These are phyloP conservation scores for Lizonia empirigonia DNA, from an alignment of 2,329 filamentous ascomycete species.

Conservation along the genomic window DNA sequence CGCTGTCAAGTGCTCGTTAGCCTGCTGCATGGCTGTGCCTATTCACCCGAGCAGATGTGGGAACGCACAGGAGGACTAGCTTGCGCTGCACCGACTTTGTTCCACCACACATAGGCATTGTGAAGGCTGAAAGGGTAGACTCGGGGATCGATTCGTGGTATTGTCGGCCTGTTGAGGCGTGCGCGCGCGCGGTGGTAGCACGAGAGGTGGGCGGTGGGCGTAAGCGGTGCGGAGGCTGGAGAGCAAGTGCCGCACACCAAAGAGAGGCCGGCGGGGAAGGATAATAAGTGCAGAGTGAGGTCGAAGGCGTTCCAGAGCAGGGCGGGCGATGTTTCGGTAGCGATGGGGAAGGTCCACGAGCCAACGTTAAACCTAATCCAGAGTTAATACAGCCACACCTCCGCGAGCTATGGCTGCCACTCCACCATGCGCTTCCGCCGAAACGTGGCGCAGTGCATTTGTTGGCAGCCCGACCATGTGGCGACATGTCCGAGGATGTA, in stretches of 20 bases:
- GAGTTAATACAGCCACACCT: slow-evolving; percentile 15
- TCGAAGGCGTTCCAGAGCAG: slow-evolving; percentile 29
- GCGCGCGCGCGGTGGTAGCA: slow-evolving; percentile 35
- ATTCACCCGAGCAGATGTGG: neutral
- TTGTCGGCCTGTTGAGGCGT: slow-evolving; percentile 30
- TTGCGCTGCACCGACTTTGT: slow-evolving; percentile 87
- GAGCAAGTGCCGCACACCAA: slow-evolving; percentile 14
- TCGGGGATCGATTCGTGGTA: slow-evolving; percentile 30
- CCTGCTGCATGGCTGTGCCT: slow-evolving; percentile 24
- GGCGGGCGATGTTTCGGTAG: slow-evolving; percentile 24
- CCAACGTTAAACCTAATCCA: slow-evolving; percentile 23
- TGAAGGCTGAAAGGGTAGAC: slow-evolving; percentile 24
- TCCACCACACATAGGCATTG: slow-evolving; percentile 57
- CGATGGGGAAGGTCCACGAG: slow-evolving; percentile 20
- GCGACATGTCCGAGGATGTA: neutral
- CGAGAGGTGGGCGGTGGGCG: slow-evolving; percentile 19
- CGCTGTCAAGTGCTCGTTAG: slow-evolving; percentile 59
- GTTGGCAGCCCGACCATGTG: slow-evolving; percentile 10
- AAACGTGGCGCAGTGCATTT: slow-evolving; percentile 20
- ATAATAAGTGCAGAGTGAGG: slow-evolving; percentile 20
- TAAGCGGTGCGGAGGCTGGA: slow-evolving; percentile 15
- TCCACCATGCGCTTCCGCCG: slow-evolving; percentile 19
- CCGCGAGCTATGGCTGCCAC: slow-evolving; percentile 22
- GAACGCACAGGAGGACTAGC: slow-evolving; percentile 84
- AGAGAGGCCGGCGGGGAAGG: slow-evolving; percentile 19